Conservation (phyloP, 148 eudicot species). For the Pouteria glomerata region DNA sequence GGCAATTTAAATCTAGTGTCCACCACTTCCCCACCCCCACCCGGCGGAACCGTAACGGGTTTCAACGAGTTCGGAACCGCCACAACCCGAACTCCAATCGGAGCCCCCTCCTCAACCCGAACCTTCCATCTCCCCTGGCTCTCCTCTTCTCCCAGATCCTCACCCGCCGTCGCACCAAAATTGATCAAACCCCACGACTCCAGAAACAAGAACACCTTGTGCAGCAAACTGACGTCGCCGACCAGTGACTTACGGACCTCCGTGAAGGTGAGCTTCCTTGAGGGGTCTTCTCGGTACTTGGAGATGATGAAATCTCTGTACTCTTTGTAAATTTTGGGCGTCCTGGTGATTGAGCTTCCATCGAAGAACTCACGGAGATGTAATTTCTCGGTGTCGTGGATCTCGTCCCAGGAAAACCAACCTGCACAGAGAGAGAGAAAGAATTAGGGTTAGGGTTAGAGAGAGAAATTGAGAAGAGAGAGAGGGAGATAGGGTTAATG, state of each 20-base stretch:
- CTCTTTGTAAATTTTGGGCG: constrained; percentile 89
- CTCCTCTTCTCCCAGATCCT: constrained; percentile 21
- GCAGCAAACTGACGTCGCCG: constrained; percentile 61
- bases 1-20: constrained; percentile 48
- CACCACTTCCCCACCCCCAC: constrained; percentile 22
- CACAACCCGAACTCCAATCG: constrained; percentile 76
- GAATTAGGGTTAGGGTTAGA: constrained; percentile 7
- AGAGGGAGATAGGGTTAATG: neutral
- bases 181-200: constrained; percentile 80
- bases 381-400: constrained; percentile 67
- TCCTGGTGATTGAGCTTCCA: constrained; percentile 62
- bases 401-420: constrained; percentile 88
- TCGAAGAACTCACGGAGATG: constrained; percentile 78
- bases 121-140: constrained; percentile 35
- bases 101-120: constrained; percentile 87
- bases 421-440: constrained; percentile 29
- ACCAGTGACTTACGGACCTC: constrained; percentile 81
- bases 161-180: constrained; percentile 26
- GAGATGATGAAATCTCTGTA: constrained; percentile 86
- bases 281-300: constrained; percentile 72
- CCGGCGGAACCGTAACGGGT: constrained; percentile 35
- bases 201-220: constrained; percentile 69
- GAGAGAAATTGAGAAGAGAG: neutral
- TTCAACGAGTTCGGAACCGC: constrained; percentile 64
- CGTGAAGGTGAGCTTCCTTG: constrained; percentile 57